These are phyloP conservation scores for Echites panduratus DNA, from an alignment of 257 asterid genomes.

Conservation along the genomic window DNA sequence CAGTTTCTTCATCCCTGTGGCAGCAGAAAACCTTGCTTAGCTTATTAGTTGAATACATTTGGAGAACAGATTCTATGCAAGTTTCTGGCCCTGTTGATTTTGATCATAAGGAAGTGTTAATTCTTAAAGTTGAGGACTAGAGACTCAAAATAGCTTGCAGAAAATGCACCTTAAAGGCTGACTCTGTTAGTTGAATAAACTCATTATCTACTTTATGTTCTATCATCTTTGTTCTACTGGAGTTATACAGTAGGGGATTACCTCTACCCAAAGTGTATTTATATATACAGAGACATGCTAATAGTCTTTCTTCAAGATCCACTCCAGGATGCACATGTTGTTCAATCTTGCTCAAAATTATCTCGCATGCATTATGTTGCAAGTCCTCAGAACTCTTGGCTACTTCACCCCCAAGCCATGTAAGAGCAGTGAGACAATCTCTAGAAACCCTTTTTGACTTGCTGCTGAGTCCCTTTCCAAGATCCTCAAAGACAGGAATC, in stretches of 20 bases:
- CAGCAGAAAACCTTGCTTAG: constrained; percentile 9
- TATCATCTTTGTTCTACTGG: background rate
- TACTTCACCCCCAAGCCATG: constrained; percentile 88
- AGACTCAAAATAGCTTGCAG: background rate
- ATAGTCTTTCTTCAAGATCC: constrained; percentile 83
- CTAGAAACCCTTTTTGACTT: constrained; percentile 56
- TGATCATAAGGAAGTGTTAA: background rate
- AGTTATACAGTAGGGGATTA: constrained; percentile 14
- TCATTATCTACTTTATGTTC: background rate
- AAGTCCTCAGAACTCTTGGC: constrained; percentile 58
- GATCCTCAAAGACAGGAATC: constrained; percentile 46
- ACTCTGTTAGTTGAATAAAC: background rate
- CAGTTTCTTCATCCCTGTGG: constrained; percentile 74
- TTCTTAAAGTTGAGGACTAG: background rate
- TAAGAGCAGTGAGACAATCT: constrained; percentile 56
- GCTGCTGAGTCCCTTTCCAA: constrained; percentile 70
- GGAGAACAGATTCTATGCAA: background rate
- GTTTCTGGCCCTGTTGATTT: background rate
- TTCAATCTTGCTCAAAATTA: constrained; percentile 49
- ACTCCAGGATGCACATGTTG: constrained; percentile 82
- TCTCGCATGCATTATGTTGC: constrained; percentile 71
- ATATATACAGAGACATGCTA: constrained; percentile 81
- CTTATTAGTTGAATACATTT: background rate
- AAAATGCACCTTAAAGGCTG: background rate
- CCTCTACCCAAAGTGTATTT: constrained; percentile 86